Conservation (phyloP, 1,284 basidiomycete species). For the Singerocomus inundabilis region DNA sequence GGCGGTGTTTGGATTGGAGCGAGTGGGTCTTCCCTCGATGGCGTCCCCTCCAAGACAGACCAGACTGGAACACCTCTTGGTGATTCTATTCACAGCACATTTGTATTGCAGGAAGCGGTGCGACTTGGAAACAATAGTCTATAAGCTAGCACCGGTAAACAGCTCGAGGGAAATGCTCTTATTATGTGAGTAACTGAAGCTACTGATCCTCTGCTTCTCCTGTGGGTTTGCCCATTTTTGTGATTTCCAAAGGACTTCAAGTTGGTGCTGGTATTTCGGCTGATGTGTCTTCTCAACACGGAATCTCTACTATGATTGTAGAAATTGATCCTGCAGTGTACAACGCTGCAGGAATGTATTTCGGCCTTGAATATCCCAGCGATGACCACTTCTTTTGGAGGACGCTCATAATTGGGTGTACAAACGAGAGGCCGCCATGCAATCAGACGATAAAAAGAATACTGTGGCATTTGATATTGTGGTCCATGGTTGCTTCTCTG, state of each 20-base stretch:
- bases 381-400: conserved; percentile 60
- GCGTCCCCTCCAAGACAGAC: conserved; percentile 46
- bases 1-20: conserved; percentile 83
- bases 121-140: conserved; percentile 58
- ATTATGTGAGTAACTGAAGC: conserved; percentile 56
- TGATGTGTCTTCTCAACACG: conserved; percentile 66
- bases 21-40: conserved; percentile 43
- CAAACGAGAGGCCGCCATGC: conserved; percentile 36
- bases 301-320: conserved; percentile 66
- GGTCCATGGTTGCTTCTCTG: conserved; percentile 90
- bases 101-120: conserved; percentile 82
- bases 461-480: conserved; percentile 65
- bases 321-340: conserved; percentile 91
- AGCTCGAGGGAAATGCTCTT: conserved; percentile 49
- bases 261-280: conserved; percentile 83
- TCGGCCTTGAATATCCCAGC: conserved; percentile 67
- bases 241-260: conserved; percentile 65
- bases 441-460: conserved; percentile 29
- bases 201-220: background rate
- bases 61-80: conserved; percentile 55
- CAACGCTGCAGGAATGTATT: conserved; percentile 73
- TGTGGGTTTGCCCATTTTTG: conserved; percentile 3
- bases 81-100: conserved; percentile 81
- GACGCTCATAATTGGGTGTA: conserved; percentile 73
- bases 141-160: conserved; percentile 33